These are phyloP conservation scores for Melampsora americana DNA, from an alignment of 1,284 basidiomycete species.

Conservation along the genomic window DNA sequence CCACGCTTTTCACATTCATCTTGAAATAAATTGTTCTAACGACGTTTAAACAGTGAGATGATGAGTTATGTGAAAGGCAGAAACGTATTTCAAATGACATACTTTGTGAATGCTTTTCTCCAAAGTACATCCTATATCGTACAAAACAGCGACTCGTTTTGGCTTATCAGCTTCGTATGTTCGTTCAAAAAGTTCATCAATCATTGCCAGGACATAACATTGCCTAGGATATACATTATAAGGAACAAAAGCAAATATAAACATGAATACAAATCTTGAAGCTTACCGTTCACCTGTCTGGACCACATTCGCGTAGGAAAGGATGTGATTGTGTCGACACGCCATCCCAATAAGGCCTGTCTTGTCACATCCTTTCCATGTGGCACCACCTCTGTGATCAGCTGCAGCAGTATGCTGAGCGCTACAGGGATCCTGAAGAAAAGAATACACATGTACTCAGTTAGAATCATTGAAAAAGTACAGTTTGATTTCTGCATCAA, in stretches of 20 bases:
- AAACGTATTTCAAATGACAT: background rate
- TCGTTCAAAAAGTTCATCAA: background rate
- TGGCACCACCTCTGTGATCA: background rate
- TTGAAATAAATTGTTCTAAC: too few species aligned
- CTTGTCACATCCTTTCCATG: too few species aligned
- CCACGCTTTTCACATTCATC: background rate
- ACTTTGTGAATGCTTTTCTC: conserved; percentile 3
- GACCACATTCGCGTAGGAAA: background rate
- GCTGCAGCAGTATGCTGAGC: conserved; percentile 12
- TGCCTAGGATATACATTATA: background rate
- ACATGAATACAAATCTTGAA: too few species aligned
- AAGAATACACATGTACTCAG: too few species aligned
- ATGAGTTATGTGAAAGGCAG: too few species aligned
- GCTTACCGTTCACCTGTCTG: background rate
- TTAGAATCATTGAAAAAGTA: too few species aligned
- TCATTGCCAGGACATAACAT: conserved; percentile 1
- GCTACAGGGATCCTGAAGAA: background rate
- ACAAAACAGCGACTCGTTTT: background rate
- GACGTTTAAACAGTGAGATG: too few species aligned
- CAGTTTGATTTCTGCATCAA: too few species aligned
- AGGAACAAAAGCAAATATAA: too few species aligned
- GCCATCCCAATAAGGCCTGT: too few species aligned
- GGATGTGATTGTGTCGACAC: too few species aligned
- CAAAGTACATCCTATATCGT: too few species aligned
- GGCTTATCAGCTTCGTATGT: background rate